These are phyloP conservation scores for Microthlaspi erraticum DNA, from an alignment of 345 rosid genomes.

Conservation along the genomic window DNA sequence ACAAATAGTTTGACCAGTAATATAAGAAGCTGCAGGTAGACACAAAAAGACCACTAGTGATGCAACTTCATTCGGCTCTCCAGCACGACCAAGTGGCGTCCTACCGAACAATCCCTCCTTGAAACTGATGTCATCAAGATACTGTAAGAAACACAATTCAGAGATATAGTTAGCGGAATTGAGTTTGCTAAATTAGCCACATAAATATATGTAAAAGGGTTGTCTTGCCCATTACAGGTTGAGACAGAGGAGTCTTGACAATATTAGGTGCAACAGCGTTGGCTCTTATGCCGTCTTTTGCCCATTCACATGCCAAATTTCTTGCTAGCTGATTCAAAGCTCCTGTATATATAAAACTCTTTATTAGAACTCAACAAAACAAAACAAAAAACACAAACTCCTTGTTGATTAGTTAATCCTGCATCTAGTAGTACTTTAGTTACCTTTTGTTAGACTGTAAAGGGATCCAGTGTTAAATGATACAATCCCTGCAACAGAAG, in stretches of 20 bases:
- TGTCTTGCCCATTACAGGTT: background rate
- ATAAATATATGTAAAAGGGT: background rate
- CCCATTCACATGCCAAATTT: slow-evolving; percentile 78
- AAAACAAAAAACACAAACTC: background rate
- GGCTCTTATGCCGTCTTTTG: slow-evolving; percentile 59
- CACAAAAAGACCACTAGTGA: slow-evolving; percentile 56
- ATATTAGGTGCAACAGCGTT: slow-evolving; percentile 60
- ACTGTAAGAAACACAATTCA: background rate
- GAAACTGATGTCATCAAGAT: slow-evolving; percentile 6
- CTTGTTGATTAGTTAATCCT: slow-evolving; percentile 10
- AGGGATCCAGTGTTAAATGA: slow-evolving; percentile 35
- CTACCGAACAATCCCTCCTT: slow-evolving; percentile 27
- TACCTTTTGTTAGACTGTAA: slow-evolving; percentile 39
- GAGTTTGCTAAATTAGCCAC: background rate
- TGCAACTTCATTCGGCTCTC: slow-evolving; percentile 58
- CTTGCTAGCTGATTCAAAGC: slow-evolving; percentile 59
- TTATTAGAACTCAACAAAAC: slow-evolving; percentile 12
- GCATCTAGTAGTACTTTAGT: background rate
- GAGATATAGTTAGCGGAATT: background rate
- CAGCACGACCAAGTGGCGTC: slow-evolving; percentile 55
- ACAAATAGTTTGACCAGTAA: slow-evolving; percentile 57
- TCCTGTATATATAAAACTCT: slow-evolving; percentile 25
- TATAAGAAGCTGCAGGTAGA: slow-evolving; percentile 63
- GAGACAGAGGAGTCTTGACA: slow-evolving; percentile 49
- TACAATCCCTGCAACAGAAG: slow-evolving; percentile 47